Percentiles rank a stretch among this genome's conserved stretches.
These are phyloP conservation scores for Strobilomyces confusus DNA, from an alignment of 768 basidiomycete genomes.

Conservation along the genomic window DNA sequence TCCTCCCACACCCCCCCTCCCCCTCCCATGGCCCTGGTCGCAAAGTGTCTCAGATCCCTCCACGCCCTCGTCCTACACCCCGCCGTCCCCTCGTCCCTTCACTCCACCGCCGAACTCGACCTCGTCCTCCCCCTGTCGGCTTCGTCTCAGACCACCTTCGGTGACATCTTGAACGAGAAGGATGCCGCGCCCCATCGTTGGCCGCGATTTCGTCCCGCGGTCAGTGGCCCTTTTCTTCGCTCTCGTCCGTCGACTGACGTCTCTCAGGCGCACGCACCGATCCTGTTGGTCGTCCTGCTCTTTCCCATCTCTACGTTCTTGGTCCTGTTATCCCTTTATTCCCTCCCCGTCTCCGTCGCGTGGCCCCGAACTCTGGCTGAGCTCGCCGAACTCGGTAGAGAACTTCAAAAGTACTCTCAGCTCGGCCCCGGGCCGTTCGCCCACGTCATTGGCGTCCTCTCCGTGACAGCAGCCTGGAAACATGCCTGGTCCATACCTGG, in stretches of 20 bases:
- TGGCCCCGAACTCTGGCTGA: constrained; percentile 78
- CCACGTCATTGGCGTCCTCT: constrained; percentile 81
- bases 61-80: constrained; percentile 41
- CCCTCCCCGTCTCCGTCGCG: constrained; percentile 66
- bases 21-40: constrained; percentile 28
- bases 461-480: constrained; percentile 87
- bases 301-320: constrained; percentile 65
- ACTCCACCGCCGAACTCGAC: constrained; percentile 37
- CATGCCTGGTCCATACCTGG: constrained; percentile 98
- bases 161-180: constrained; percentile 41
- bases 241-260: constrained; percentile 9
- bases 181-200: constrained; percentile 26
- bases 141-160: constrained; percentile 45
- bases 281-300: constrained; percentile 66
- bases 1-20: background rate
- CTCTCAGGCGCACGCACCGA: constrained; percentile 49
- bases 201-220: constrained; percentile 32
- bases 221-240: constrained; percentile 21
- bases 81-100: constrained; percentile 46
- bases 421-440: constrained; percentile 58
- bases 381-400: constrained; percentile 68
- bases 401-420: constrained; percentile 75
- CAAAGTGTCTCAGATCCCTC: constrained; percentile 51
- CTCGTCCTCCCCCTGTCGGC: constrained; percentile 54
- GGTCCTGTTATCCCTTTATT: constrained; percentile 41